phyloP scores from a whole-genome alignment of 1,284 basidiomycete species.

The Ganoderma sinense region DNA sequence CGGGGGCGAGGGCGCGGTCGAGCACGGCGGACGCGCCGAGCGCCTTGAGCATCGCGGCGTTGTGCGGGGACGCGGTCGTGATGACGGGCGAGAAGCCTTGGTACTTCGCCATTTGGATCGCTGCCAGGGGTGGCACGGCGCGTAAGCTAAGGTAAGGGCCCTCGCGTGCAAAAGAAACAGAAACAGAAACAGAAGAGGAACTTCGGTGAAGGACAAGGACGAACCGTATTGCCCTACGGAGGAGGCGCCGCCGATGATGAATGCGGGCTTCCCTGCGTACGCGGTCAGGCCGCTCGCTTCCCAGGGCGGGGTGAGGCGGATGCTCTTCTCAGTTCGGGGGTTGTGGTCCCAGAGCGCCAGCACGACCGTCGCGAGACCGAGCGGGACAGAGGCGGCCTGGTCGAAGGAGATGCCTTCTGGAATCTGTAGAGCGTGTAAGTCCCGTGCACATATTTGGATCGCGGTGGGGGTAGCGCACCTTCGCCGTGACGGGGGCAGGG shows the following conservation, averaged over 20 bases:
- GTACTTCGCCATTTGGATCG: slow-evolving; percentile 60
- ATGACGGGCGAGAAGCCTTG: slow-evolving; percentile 64
- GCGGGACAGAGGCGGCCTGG: slow-evolving; percentile 41
- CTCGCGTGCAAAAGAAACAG: slow-evolving; percentile 40
- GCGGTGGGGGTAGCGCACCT: slow-evolving; percentile 28
- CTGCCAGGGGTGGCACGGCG: slow-evolving; percentile 38
- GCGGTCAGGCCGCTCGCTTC: slow-evolving; percentile 42
- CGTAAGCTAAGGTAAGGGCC: no score
- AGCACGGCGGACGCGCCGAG: slow-evolving; percentile 63
- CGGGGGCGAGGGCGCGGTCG: slow-evolving; percentile 45
- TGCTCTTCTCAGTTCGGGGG: slow-evolving; percentile 17
- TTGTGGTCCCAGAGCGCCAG: slow-evolving; percentile 37
- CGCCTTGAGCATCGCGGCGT: slow-evolving; percentile 50
- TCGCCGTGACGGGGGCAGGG: slow-evolving; percentile 38
- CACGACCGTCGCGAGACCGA: slow-evolving; percentile 38
- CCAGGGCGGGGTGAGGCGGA: slow-evolving; percentile 35
- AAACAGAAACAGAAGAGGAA: no score
- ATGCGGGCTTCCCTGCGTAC: slow-evolving; percentile 45
- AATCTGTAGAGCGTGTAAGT: slow-evolving; percentile 30
- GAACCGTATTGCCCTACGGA: slow-evolving; percentile 52
- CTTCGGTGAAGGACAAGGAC: slow-evolving; percentile 17
- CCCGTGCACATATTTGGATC: not conserved
- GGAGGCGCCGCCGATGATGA: slow-evolving; percentile 53
- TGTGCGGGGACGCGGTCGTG: slow-evolving; percentile 55
- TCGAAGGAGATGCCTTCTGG: slow-evolving; percentile 40